Evolutionary conservation across 169 alveolate species (phyloP).

Genomic region (Babesia sp.): DNA sequence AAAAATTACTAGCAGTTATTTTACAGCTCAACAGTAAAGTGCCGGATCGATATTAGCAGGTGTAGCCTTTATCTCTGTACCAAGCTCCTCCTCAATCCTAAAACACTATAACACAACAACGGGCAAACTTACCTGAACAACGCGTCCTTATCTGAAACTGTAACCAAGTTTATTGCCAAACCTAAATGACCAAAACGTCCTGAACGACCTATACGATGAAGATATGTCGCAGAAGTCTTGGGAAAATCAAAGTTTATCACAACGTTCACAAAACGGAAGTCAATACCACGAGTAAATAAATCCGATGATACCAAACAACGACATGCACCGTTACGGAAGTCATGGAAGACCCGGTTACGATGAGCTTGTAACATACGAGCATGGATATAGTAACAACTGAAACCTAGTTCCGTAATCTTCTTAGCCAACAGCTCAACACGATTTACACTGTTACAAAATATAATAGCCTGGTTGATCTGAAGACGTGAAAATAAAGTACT

Average conservation of each 20-base stretch:
- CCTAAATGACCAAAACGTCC: slow-evolving; percentile 99
- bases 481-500: slow-evolving; percentile 92
- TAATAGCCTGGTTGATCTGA: slow-evolving; percentile 97
- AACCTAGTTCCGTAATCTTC: slow-evolving; percentile 98
- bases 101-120: slow-evolving; percentile 54
- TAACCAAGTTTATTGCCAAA: slow-evolving; percentile 93
- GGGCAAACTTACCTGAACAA: slow-evolving; percentile 76
- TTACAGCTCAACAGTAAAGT: slow-evolving; percentile 79
- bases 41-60: slow-evolving; percentile 92
- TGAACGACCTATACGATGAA: slow-evolving; percentile 97
- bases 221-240: slow-evolving; percentile 92
- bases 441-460: slow-evolving; percentile 97
- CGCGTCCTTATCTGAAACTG: slow-evolving; percentile 89
- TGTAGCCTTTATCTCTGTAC: slow-evolving; percentile 97
- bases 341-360: slow-evolving; percentile 96
- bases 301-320: slow-evolving; percentile 92
- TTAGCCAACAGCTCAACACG: slow-evolving; percentile 98
- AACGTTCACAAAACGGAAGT: slow-evolving; percentile 96
- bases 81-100: slow-evolving; percentile 94
- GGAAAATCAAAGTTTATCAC: slow-evolving; percentile 99
- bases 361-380: slow-evolving; percentile 96
- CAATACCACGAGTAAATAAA: slow-evolving; percentile 98
- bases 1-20: slow-evolving; percentile 11
- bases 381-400: slow-evolving; percentile 97
- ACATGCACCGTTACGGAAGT: slow-evolving; percentile 97